Conservation (phyloP, 116 monocot genomes). For the Phalaenopsis hybrid region DNA sequence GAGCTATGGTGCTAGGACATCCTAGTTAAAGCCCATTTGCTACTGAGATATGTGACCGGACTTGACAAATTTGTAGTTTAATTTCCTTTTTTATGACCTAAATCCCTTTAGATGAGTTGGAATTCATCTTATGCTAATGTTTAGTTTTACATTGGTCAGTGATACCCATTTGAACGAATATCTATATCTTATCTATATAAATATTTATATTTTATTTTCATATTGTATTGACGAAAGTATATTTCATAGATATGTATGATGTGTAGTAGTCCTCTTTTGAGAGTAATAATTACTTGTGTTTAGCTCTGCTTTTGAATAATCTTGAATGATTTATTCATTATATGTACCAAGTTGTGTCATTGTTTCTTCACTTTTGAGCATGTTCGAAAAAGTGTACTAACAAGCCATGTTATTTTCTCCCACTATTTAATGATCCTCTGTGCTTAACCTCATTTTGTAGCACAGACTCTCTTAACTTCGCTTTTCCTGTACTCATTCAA, state of each 20-base stretch:
- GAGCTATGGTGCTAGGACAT: neutral
- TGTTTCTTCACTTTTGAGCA: neutral
- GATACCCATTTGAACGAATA: neutral
- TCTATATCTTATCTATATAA: neutral
- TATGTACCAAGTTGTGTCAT: neutral
- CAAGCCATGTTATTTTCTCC: neutral
- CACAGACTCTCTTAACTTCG: too few relatives aligned
- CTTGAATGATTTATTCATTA: neutral
- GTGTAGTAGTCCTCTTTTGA: neutral
- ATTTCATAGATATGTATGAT: neutral
- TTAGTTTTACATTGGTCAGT: neutral
- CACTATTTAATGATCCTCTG: neutral
- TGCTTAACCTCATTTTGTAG: too few relatives aligned
- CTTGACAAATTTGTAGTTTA: neutral
- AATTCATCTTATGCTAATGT: neutral
- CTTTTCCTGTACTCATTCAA: too few relatives aligned
- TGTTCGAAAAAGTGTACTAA: neutral
- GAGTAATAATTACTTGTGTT: neutral
- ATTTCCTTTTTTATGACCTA: neutral
- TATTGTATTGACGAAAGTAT: neutral
- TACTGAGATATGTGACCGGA: neutral
- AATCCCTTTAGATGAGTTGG: neutral
- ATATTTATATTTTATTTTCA: neutral
- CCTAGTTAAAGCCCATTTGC: neutral
- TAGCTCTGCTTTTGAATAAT: neutral